A percentile compares a stretch with the other conserved stretches of the same genome.
Evolutionary conservation across 129 eudicot species (phyloP).

Genomic region (Cynara cardunculus): DNA sequence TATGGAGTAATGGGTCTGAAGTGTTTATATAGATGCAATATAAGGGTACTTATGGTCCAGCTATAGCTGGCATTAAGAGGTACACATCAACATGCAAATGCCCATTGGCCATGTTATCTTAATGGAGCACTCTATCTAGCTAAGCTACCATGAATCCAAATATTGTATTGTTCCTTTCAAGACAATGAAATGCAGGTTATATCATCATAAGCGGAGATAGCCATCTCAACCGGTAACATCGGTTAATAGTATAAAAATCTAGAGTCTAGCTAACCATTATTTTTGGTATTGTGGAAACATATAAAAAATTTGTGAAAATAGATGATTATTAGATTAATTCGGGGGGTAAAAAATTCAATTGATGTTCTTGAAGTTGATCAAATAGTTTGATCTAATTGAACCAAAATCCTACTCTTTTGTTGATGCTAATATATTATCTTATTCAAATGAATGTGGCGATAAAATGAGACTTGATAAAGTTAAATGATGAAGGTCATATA

Average conservation of each 20-base stretch:
- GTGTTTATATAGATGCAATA: slow-evolving; percentile 9
- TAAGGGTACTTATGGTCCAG: slow-evolving; percentile 11
- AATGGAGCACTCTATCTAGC: neutral
- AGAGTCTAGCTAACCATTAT: neutral
- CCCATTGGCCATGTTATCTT: neutral
- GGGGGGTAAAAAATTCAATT: neutral
- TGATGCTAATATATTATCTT: neutral
- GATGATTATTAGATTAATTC: neutral
- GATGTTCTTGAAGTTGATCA: neutral
- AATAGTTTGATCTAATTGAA: neutral
- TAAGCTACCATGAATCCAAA: neutral
- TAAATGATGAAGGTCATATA: too few relatives aligned
- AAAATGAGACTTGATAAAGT: too few relatives aligned
- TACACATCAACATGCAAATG: slow-evolving; percentile 12
- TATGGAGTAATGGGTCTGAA: slow-evolving; percentile 6
- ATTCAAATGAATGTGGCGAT: too few relatives aligned
- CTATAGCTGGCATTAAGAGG: slow-evolving; percentile 3
- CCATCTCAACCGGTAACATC: neutral
- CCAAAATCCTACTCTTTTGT: neutral
- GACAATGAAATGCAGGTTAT: neutral
- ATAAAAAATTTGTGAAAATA: too few relatives aligned
- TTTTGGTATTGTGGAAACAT: neutral
- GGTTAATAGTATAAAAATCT: neutral
- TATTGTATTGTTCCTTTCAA: neutral
- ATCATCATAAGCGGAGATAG: neutral